Evolutionary conservation across 2,329 filamentous ascomycete genomes (phyloP).

Genomic region (Sporothrix euskadiensis): DNA sequence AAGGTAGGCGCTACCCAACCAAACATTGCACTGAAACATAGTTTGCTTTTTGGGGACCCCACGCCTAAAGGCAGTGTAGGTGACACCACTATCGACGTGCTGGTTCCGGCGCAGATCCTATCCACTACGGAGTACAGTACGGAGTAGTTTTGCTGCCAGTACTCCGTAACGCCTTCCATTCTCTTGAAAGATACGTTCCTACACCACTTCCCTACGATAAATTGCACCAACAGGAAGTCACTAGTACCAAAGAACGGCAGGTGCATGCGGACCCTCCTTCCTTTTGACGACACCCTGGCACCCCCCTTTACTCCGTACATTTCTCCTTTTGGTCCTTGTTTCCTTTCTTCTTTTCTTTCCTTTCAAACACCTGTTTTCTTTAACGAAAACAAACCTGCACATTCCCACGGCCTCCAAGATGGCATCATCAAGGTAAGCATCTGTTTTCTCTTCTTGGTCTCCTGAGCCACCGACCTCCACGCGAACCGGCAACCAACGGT

Average conservation of each 20-base stretch:
- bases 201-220: not conserved
- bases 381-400: not conserved
- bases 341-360: not conserved
- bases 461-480: not conserved
- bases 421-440: slow-evolving; percentile 32
- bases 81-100: not conserved
- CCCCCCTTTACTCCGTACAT: slow-evolving; percentile 20
- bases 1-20: not conserved
- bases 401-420: slow-evolving; percentile 24
- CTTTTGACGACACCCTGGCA: slow-evolving; percentile 27
- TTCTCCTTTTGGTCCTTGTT: slow-evolving; percentile 20
- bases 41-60: slow-evolving; percentile 8
- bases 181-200: no score
- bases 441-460: not conserved
- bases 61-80: not conserved
- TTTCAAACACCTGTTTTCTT: not conserved
- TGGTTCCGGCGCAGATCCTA: slow-evolving; percentile 14
- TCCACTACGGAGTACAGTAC: no score
- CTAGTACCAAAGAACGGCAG: not conserved
- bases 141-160: not conserved
- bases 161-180: not conserved
- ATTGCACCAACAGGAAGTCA: not conserved
- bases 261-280: slow-evolving; percentile 7
- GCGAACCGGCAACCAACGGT: slow-evolving; percentile 14
- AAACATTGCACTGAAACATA: slow-evolving; percentile 10